Percentiles rank a stretch among this genome's conserved stretches.
Evolutionary conservation across 805 yeast genomes (phyloP).

Genomic region (Maudiozyma pseudohumilis): DNA sequence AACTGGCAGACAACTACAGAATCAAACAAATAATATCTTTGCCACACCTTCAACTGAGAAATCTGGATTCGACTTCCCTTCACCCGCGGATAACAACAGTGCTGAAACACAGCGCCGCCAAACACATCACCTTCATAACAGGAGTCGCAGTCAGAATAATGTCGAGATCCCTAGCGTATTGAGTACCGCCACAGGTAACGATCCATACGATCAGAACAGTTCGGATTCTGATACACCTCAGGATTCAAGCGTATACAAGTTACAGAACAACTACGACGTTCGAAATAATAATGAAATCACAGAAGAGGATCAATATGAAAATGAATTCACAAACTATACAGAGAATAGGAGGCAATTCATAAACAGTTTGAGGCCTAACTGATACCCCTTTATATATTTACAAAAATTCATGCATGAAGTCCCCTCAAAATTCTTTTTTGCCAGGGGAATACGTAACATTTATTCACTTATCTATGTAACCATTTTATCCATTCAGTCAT

Average conservation of each 20-base stretch:
- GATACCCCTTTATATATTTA: conserved; percentile 1
- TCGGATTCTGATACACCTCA: neutral
- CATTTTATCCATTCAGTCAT: too few species aligned
- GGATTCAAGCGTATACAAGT: conserved; percentile 1
- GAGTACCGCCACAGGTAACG: neutral
- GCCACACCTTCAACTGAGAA: conserved; percentile 6
- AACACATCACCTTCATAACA: neutral
- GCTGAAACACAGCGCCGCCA: neutral
- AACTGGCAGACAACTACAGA: neutral
- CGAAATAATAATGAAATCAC: conserved; percentile 23
- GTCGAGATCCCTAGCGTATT: neutral
- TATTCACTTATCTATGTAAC: too few species aligned
- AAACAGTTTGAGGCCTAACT: conserved; percentile 33
- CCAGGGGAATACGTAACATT: too few species aligned
- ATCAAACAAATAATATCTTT: conserved; percentile 5
- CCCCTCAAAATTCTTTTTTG: neutral
- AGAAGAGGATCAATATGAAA: conserved; percentile 38
- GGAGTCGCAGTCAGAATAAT: conserved; percentile 2
- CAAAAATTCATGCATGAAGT: neutral
- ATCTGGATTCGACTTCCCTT: conserved; percentile 1
- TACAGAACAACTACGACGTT: conserved; percentile 7
- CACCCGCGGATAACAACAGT: neutral
- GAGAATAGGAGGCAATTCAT: conserved; percentile 35
- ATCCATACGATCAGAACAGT: neutral
- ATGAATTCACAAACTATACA: conserved; percentile 38